phyloP scores from a whole-genome alignment of 169 alveolate species.

The Plasmodium gallinaceum region DNA sequence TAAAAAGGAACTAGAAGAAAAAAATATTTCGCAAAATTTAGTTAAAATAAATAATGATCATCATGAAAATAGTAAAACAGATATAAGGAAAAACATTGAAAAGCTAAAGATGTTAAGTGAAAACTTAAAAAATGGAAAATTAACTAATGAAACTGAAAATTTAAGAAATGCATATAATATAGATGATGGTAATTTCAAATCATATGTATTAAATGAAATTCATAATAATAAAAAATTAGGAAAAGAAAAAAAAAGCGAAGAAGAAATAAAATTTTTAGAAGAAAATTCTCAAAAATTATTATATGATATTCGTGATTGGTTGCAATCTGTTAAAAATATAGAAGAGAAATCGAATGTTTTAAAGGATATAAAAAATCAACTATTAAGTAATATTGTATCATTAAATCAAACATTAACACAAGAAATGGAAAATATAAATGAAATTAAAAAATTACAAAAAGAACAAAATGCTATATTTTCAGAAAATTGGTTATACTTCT shows the following conservation, averaged over 20 bases:
- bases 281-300: conserved; percentile 39
- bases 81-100: conserved; percentile 1
- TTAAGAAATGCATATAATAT: background rate
- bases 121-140: conserved; percentile 14
- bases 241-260: conserved; percentile 44
- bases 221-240: conserved; percentile 16
- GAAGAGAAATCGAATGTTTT: conserved; percentile 43
- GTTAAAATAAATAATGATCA: conserved; percentile 6
- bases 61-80: conserved; percentile 6
- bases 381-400: conserved; percentile 58
- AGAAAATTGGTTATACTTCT: conserved; percentile 51
- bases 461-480: conserved; percentile 66
- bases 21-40: background rate
- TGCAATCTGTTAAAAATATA: conserved; percentile 39
- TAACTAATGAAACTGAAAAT: background rate
- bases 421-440: conserved; percentile 73
- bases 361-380: conserved; percentile 46
- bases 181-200: background rate
- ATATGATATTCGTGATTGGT: conserved; percentile 49
- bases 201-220: conserved; percentile 28
- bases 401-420: conserved; percentile 53
- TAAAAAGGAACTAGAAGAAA: background rate
- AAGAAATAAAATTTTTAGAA: conserved; percentile 36
- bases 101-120: conserved; percentile 11
- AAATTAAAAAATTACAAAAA: conserved; percentile 54